A percentile compares a stretch with the other conserved stretches of the same genome.
Evolutionary conservation across 2,329 filamentous ascomycete species (phyloP).

Genomic region (Cadophora sp.): DNA sequence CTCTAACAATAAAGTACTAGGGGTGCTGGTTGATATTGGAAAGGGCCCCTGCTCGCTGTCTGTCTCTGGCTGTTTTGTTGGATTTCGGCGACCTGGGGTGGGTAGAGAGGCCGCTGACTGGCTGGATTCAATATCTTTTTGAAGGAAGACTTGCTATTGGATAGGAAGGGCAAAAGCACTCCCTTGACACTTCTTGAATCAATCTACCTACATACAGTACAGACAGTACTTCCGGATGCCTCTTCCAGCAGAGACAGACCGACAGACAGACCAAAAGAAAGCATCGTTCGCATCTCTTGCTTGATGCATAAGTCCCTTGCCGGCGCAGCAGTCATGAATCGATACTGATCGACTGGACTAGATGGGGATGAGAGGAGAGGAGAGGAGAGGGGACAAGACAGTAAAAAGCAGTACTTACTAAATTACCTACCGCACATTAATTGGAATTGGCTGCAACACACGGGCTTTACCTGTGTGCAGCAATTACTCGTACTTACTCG

Average conservation of each 20-base stretch:
- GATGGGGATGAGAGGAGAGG: no score
- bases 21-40: slow-evolving; percentile 1
- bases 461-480: background rate
- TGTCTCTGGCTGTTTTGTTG: slow-evolving; percentile 9
- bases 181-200: slow-evolving; percentile 24
- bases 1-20: no score
- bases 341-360: background rate
- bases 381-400: no score
- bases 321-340: background rate
- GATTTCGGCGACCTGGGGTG: slow-evolving; percentile 6
- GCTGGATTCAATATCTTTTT: slow-evolving; percentile 8
- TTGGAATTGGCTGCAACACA: slow-evolving; percentile 2
- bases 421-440: background rate
- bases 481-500: background rate
- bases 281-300: background rate
- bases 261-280: background rate
- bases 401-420: no score
- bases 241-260: background rate
- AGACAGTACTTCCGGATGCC: background rate
- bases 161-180: slow-evolving; percentile 5
- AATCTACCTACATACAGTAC: background rate
- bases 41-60: background rate
- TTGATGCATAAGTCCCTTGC: slow-evolving; percentile 10
- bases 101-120: background rate
- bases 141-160: background rate